Evolutionary conservation across 2,329 filamentous ascomycete species (phyloP).

Genomic region (Nemania diffusa): DNA sequence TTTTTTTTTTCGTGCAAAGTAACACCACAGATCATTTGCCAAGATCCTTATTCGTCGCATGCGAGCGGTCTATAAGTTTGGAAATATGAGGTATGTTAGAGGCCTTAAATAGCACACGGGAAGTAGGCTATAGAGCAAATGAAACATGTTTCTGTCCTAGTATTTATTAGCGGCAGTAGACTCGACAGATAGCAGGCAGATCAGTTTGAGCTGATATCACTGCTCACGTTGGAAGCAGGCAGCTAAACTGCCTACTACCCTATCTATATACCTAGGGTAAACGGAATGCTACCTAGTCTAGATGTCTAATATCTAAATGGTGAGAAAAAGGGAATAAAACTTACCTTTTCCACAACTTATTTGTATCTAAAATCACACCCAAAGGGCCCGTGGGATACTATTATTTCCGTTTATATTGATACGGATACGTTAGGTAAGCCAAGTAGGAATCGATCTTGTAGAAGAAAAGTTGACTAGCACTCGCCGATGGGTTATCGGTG

Average conservation of each 20-base stretch:
- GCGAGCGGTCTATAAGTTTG: neutral
- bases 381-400: neutral
- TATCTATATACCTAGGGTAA: too few species aligned
- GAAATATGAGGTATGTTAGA: neutral
- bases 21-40: neutral
- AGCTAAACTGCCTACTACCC: too few species aligned
- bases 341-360: neutral
- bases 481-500: slow-evolving; percentile 1
- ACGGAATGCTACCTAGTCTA: too few species aligned
- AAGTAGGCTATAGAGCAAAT: neutral
- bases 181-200: neutral
- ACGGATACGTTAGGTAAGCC: neutral
- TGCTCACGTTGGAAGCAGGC: neutral
- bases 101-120: neutral
- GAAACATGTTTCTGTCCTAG: too few species aligned
- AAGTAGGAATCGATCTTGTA: neutral
- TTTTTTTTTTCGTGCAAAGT: neutral
- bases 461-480: neutral
- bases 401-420: neutral
- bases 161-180: too few species aligned
- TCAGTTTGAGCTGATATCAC: neutral
- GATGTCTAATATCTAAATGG: too few species aligned
- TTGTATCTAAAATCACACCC: neutral
- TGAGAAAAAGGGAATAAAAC: neutral
- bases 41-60: neutral